phyloP scores from a whole-genome alignment of 2,329 filamentous ascomycete genomes.

The Didymella pinodella region DNA sequence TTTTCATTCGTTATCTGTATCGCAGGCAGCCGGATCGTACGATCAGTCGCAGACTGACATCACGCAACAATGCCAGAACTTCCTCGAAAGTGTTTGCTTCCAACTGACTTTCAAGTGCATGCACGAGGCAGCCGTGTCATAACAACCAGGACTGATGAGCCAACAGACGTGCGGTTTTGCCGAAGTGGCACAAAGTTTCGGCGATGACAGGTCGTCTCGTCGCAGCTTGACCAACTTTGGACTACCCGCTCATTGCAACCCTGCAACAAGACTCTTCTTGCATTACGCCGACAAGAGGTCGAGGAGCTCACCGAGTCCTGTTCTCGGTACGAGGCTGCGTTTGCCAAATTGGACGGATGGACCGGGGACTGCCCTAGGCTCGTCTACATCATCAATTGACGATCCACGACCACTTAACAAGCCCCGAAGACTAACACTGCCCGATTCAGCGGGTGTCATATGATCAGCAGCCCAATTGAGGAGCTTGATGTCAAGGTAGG shows the following conservation, averaged over 20 bases:
- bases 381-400: conserved; percentile 19
- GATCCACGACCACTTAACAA: conserved; percentile 11
- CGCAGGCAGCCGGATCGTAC: neutral
- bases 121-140: conserved; percentile 16
- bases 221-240: neutral
- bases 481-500: neutral
- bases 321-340: conserved; percentile 10
- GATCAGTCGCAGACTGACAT: neutral
- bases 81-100: neutral
- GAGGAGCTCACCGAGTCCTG: neutral
- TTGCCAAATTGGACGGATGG: conserved; percentile 8
- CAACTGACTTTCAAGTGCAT: neutral
- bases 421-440: neutral
- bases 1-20: neutral
- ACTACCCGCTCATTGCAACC: neutral
- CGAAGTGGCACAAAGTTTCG: conserved; percentile 16
- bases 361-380: conserved; percentile 3
- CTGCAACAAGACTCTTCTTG: neutral
- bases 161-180: conserved; percentile 3
- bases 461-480: conserved; percentile 11
- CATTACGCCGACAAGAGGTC: neutral
- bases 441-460: conserved; percentile 14
- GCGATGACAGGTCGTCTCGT: conserved; percentile 18
- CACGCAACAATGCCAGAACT: neutral
- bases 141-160: conserved; percentile 1